Base-by-base conservation (phyloP, 225 moss, liverwort and hornwort genomes). In the Physcomitrellopsis africana region DNA sequence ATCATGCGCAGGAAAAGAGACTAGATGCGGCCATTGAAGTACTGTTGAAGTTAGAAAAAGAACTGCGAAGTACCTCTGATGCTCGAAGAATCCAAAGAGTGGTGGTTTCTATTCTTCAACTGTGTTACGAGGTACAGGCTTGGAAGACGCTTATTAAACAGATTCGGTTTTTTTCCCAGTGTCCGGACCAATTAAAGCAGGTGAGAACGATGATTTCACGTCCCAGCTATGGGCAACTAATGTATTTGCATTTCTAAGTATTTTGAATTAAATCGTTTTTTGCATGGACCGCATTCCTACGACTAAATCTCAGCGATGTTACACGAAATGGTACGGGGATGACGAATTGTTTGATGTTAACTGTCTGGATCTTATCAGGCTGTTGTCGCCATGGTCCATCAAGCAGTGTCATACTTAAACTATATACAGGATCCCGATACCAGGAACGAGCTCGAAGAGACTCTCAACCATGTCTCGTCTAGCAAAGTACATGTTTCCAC, bases 391-490 rank as follows among this genome's bases (percentile, higher is more conserved):
- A 72, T 85, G 78, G 51, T 78, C 32, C 75, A 85, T 61, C 70
- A 79, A 81, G 81, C 75, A 63, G 53, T 71, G 16, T 74, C 65
- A 42, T 81, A 78, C 72, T 18, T 85, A 20, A 75, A 85, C 54
- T 72, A 85, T 58, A 75, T 75, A 48, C 81, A 78, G 1, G 85
- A 85, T 77, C 56, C 68, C 53, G 81, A 79, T 11, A 79, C 78
- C 55, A 67, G 78, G 66, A 76, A 75, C 76, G 70, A 78, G 75
- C 78, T 85, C 26, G 71, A 72, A 51, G 79, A 81, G 43, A 68
- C 78, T 43, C 72, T 81, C 44, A 71, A 81, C 63, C 78, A 60
- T 43, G 59, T 81, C 67, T 71, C 78, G 23, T 59, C 42, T 63
- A 78, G 75, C 72, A 72, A 75, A 81, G 85, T 78, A 55, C 9